A percentile compares a stretch with the other conserved stretches of the same genome.
phyloP scores from a whole-genome alignment of 73 alveolate genomes.

The Tetrahymena elliotti region DNA sequence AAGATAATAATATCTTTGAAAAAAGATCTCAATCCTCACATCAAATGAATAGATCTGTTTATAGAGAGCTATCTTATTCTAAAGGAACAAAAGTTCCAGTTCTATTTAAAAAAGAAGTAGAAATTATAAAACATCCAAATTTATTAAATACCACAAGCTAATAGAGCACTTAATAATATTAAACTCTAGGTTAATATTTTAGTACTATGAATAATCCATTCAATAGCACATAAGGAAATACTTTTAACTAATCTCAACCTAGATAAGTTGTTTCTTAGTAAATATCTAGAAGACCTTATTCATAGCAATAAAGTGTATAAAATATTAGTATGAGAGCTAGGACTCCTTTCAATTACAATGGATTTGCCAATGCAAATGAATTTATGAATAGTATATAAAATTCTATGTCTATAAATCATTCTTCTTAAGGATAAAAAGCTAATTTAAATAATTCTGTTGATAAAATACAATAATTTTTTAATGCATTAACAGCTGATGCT shows the following conservation, averaged over 20 bases:
- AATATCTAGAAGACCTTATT: background rate
- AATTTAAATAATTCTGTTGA: background rate
- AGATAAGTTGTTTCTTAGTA: background rate
- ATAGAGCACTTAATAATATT: background rate
- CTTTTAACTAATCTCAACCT: background rate
- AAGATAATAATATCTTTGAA: background rate
- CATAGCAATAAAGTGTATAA: background rate
- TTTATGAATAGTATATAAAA: background rate
- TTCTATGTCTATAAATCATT: background rate
- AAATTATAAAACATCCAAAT: background rate
- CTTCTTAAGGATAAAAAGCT: background rate
- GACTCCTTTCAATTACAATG: background rate
- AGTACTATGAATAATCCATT: background rate
- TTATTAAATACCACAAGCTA: background rate
- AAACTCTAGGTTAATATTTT: background rate
- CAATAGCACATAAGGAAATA: background rate
- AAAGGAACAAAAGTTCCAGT: background rate
- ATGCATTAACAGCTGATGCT: background rate
- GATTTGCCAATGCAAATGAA: background rate
- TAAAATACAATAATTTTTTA: background rate
- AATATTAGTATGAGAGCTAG: background rate
- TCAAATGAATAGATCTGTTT: background rate
- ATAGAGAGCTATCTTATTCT: background rate
- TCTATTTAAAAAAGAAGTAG: background rate
- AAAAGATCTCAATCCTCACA: background rate